Percentiles rank a stretch among this genome's conserved stretches.
phyloP scores from a whole-genome alignment of 2,329 filamentous ascomycete genomes.

The Diplocarpon rosae region DNA sequence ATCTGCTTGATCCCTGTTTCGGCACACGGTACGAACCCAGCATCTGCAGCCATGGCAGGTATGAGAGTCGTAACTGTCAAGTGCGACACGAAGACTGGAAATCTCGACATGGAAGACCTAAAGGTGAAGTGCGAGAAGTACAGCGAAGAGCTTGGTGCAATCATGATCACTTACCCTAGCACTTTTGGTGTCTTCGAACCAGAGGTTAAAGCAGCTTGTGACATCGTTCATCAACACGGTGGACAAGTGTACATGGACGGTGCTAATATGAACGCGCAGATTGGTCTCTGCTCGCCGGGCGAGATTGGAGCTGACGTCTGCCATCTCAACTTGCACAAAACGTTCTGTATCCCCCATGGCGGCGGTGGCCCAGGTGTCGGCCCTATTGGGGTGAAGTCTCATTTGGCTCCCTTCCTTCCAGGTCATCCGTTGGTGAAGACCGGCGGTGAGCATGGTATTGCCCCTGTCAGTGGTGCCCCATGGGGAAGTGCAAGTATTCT shows the following conservation, averaged over 20 bases:
- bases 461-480: conserved; percentile 68
- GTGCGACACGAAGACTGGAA: conserved; percentile 77
- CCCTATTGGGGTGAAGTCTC: conserved; percentile 81
- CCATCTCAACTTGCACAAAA: conserved; percentile 97
- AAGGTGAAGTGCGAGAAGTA: conserved; percentile 84
- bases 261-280: conserved; percentile 97
- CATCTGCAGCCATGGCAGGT: conserved; percentile 88
- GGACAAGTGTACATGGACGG: conserved; percentile 98
- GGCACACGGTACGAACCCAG: conserved; percentile 91
- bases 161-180: conserved; percentile 95
- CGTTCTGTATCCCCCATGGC: conserved; percentile 95
- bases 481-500: conserved; percentile 87
- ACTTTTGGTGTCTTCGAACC: conserved; percentile 95
- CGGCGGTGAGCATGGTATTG: conserved; percentile 46
- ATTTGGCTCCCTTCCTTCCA: conserved; percentile 68
- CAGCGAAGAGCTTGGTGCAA: conserved; percentile 72
- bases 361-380: conserved; percentile 90
- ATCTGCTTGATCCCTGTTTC: conserved; percentile 93
- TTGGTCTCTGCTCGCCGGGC: conserved; percentile 86
- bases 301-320: conserved; percentile 95
- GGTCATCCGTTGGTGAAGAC: conserved; percentile 48
- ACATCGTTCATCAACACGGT: conserved; percentile 75
- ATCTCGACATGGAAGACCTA: conserved; percentile 78
- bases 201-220: conserved; percentile 71
- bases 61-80: conserved; percentile 92